Evolutionary conservation across 352 stramenopile genomes (phyloP).

Genomic region (Pseudoperonospora humuli): DNA sequence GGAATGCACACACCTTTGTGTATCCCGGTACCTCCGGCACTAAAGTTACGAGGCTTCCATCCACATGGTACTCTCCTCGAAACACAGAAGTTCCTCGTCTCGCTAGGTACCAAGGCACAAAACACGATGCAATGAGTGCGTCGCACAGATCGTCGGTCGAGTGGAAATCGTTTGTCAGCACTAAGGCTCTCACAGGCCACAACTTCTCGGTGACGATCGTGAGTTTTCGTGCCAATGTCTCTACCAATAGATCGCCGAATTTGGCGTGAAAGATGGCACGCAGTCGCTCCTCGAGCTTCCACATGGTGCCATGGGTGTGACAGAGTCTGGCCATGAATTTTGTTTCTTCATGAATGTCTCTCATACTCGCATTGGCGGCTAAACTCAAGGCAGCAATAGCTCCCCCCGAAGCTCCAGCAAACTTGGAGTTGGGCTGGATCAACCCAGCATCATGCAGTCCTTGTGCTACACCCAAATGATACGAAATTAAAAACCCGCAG

Average conservation of each 20-base stretch:
- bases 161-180: slow-evolving; percentile 50
- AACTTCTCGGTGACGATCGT: slow-evolving; percentile 64
- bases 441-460: slow-evolving; percentile 43
- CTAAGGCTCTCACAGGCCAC: slow-evolving; percentile 46
- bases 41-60: slow-evolving; percentile 60
- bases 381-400: slow-evolving; percentile 57
- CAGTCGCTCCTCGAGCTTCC: slow-evolving; percentile 57
- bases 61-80: slow-evolving; percentile 57
- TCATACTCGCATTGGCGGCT: slow-evolving; percentile 42
- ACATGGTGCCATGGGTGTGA: slow-evolving; percentile 42
- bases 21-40: slow-evolving; percentile 61
- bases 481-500: slow-evolving; percentile 70
- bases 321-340: slow-evolving; percentile 53
- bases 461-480: slow-evolving; percentile 66
- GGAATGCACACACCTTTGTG: slow-evolving; percentile 67
- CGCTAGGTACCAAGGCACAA: slow-evolving; percentile 72
- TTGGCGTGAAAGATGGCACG: slow-evolving; percentile 42
- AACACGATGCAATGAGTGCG: slow-evolving; percentile 64
- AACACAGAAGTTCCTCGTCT: slow-evolving; percentile 39
- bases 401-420: slow-evolving; percentile 68
- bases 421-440: slow-evolving; percentile 39
- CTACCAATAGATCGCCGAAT: slow-evolving; percentile 40
- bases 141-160: slow-evolving; percentile 54
- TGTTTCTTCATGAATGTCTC: slow-evolving; percentile 49
- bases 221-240: slow-evolving; percentile 36